Evolutionary conservation across 2,329 filamentous ascomycete species (phyloP), one percentile per base, ranked within the genome.

Genomic region (Hypoxylon sp.): DNA sequence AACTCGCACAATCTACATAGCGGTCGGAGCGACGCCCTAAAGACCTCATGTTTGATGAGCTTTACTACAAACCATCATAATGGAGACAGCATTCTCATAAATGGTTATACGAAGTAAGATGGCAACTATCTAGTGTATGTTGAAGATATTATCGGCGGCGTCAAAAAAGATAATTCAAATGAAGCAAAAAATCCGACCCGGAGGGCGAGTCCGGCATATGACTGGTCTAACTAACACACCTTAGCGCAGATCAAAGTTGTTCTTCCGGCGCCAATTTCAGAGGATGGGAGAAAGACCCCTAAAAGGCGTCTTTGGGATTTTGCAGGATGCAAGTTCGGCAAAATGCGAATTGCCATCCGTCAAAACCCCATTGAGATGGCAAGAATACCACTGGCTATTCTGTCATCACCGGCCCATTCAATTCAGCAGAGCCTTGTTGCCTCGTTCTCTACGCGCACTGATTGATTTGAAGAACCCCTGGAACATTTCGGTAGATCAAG

Each of bases 241-340:
- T 67, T 62, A 56, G 67, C 67, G 54, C 46, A 59, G 50, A 65
- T 64, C 63, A 65, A 49, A 67, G 64, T 67, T 67, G 64, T 61
- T 64, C 63, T 64, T 64, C 60, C 46, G 54, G 60, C 61, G 51
- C 61, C 57, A 65, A 65, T 55, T 67, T 54, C 44, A 49, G 18
- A 58, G 46, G 58, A 56, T 63, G 45, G 50, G 40, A 55, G n/a
- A 24, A 67, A 58, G 64, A 63, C 61, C 67, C 67, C 49, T 62
- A 67, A 67, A 69, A 65, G 51, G 12, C 33, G 22, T 46, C 52
- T 20, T 61, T 59, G 53, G 57, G 56, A 48, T 46, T 66, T 55
- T 22, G 55, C 33, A 33, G 55, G 60, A 66, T 66, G 61, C 67
- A 65, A 33, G 61, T 69, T 60, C 61, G 61, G 67, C 64, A 64